phyloP scores from a whole-genome alignment of 2,329 filamentous ascomycete species.

The Fusarium musae region DNA sequence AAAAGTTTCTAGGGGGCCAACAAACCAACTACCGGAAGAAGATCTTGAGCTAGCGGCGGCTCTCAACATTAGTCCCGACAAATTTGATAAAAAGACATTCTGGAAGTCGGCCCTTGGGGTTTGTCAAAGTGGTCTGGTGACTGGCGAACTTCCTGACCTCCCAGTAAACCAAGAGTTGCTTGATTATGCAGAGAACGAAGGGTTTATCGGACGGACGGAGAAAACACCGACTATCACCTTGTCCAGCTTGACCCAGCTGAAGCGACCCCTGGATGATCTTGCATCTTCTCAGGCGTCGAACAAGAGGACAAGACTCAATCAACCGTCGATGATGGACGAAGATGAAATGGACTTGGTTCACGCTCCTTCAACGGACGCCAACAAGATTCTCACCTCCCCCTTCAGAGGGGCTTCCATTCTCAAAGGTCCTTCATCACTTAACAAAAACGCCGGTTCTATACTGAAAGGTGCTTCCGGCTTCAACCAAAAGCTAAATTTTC shows the following conservation, averaged over 20 bases:
- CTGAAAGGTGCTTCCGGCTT: conserved; percentile 43
- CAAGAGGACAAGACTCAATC: conserved; percentile 11
- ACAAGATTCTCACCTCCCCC: neutral
- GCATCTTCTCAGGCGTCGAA: neutral
- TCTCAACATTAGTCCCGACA: conserved; percentile 15
- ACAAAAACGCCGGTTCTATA: neutral
- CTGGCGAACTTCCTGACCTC: conserved; percentile 51
- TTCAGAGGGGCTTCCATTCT: conserved; percentile 1
- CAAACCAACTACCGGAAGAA: neutral
- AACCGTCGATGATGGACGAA: neutral
- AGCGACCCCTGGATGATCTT: conserved; percentile 17
- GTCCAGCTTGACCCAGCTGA: conserved; percentile 7
- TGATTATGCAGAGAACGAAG: conserved; percentile 54
- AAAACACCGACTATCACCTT: conserved; percentile 8
- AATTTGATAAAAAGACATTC: conserved; percentile 34
- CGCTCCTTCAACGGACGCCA: conserved; percentile 2
- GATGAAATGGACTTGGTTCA: conserved; percentile 25
- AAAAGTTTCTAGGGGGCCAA: neutral
- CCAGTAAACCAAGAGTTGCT: conserved; percentile 54
- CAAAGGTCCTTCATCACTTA: conserved; percentile 1
- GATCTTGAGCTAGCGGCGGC: neutral
- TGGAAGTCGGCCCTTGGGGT: conserved; percentile 49
- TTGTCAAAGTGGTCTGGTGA: conserved; percentile 55
- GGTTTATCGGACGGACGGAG: conserved; percentile 41
- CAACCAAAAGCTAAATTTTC: conserved; percentile 67